Base-by-base conservation (phyloP, 202 grass and related monocot genomes). In the Hordeum pubiflorum region DNA sequence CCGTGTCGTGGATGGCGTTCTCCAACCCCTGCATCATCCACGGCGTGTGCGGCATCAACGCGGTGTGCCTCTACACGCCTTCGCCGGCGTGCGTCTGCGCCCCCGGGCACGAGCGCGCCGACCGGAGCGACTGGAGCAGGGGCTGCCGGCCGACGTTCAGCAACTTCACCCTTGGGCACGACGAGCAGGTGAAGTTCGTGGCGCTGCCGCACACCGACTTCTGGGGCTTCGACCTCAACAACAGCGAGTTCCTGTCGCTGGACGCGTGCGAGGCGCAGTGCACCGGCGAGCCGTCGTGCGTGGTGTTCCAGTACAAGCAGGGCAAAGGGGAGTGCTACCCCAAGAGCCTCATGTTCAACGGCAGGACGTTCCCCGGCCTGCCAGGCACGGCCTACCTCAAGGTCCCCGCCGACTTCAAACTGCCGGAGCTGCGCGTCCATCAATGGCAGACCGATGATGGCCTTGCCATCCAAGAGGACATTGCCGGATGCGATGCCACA, bases 211-310 rank as follows among this genome's bases (percentile, higher is more conserved):
- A 94, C 78, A 91, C 92, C 2, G 92, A 94, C 27, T 94, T 85
- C 56, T 89, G 84, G 86, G 92, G 92, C 21, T 89, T 54, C 70
- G 70, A 73, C 70, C 82, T 48, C 87, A 95, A 58, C 87, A 80
- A 27, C 24, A 82, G 3, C 79, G 82, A 73, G 46, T 54, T 4
- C 70, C 15, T 73, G 26, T 54, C 70, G 26, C 44, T 73, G 46
- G 44, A 73, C 70, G 70, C 70, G 44, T 52, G 70, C 9, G 24
- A 6, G 70, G 24, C 15, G 44, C 70, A 73, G 27, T 54, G 70
- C 70, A 31, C 17, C 46, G 15, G 57, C 72, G 68, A 52, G 24
- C 69, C 69, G 24, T 72, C 70, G 1, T 89, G 87, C 70, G 26
- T 58, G 5, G 77, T 37, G 55, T 78, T 87, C 6, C 62, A 75